Evolutionary conservation across 768 basidiomycete species (phyloP).

Genomic region (Phlebiopsis gigantea): DNA sequence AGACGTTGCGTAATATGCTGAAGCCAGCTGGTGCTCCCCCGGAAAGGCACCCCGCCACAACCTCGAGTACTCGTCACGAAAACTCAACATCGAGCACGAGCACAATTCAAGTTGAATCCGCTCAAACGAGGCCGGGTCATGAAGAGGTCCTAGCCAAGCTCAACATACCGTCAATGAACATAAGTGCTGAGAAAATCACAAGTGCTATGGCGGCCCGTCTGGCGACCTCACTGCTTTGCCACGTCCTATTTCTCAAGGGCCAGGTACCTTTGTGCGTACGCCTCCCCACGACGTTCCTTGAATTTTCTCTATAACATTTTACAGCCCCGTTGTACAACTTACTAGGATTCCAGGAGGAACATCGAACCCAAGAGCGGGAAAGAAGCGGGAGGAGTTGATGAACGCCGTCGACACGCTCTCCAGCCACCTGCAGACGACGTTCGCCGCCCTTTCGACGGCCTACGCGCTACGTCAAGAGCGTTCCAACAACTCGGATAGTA

Average conservation of each 20-base stretch:
- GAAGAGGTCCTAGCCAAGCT: background rate
- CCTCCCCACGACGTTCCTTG: background rate
- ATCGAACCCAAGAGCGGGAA: conserved; percentile 46
- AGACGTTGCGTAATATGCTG: background rate
- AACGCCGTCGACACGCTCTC: conserved; percentile 64
- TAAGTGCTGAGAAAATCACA: conserved; percentile 49
- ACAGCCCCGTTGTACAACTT: conserved; percentile 59
- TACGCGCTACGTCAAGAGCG: conserved; percentile 32
- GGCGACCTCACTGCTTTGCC: conserved; percentile 56
- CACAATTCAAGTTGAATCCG: background rate
- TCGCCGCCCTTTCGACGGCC: conserved; percentile 65
- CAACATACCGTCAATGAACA: conserved; percentile 34
- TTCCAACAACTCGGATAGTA: background rate
- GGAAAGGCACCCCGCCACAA: background rate
- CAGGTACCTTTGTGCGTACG: conserved; percentile 71
- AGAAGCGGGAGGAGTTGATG: conserved; percentile 57
- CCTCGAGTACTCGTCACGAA: background rate
- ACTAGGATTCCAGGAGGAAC: conserved; percentile 45
- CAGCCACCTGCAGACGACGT: conserved; percentile 72
- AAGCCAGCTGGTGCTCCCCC: background rate
- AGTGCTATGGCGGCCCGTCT: conserved; percentile 60
- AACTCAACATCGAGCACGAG: background rate
- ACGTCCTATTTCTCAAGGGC: conserved; percentile 72
- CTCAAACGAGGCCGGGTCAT: too few relatives aligned
- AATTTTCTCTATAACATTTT: too few relatives aligned